Evolutionary conservation across 2,329 filamentous ascomycete genomes (phyloP), one percentile per base, ranked within the genome.

Genomic region (Madurella fahalii): DNA sequence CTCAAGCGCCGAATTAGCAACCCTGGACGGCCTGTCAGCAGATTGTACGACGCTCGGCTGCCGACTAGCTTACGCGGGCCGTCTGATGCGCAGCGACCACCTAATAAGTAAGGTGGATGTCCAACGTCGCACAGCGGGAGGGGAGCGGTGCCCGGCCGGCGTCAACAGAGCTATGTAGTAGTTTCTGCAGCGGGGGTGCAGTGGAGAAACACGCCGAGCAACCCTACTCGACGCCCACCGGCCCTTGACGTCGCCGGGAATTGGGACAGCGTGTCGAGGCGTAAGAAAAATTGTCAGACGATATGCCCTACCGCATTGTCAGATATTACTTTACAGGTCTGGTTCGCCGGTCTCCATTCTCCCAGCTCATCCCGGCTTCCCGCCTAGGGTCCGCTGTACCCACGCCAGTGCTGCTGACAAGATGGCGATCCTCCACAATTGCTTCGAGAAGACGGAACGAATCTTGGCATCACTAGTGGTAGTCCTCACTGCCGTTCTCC

Each of bases 11-110:
- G 25, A 25, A 25, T 7, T 4, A 7, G 25, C 25, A 25, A 25
- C 7, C 25, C n/a, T 39, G 41, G 18, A 47, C 16, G n/a, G 39
- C n/a, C n/a, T 42, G 42, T 11, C 25, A 13, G 13, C n/a, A 4
- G 39, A 15, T 49, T 56, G 43, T 47, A 48, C 45, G n/a, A 55
- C 30, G 49, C 45, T 48, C 52, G 57, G 49, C 51, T 51, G 9
- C 52, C 25, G 30, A 34, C 45, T 41, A 13, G 47, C 25, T 54
- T 40, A 43, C 44, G 52, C 52, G 46, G 50, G 47, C 47, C 47
- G 52, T 52, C 40, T 50, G 13, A 50, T 43, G 31, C 32, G 45
- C 44, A 34, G 37, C 52, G 40, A 20, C 30, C 11, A 37, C 25
- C 7, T 25, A 25, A 25, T 25, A 3, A 25, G 4, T 25, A 25